Conservation (phyloP, 108 stramenopile genomes). For the Phaeodactylum tricornutum region DNA sequence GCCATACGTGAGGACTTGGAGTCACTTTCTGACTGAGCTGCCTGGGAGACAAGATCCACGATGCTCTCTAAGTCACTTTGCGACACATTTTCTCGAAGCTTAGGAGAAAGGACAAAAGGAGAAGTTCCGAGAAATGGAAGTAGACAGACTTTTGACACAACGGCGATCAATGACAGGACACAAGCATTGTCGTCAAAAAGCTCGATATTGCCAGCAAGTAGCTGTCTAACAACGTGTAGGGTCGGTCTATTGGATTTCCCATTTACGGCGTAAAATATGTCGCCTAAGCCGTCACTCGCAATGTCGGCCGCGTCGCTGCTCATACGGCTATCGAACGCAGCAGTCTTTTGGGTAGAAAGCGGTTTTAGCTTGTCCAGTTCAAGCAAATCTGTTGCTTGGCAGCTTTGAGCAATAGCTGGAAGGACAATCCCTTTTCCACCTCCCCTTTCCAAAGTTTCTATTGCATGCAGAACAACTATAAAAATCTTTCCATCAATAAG, state of each 20-base stretch:
- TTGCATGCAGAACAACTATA: conserved; percentile 19
- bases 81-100: conserved; percentile 3
- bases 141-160: conserved; percentile 12
- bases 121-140: conserved; percentile 19
- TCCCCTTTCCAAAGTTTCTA: conserved; percentile 52
- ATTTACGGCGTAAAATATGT: conserved; percentile 25
- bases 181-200: conserved; percentile 17
- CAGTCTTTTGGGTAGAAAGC: conserved; percentile 16
- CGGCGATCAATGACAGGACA: conserved; percentile 11
- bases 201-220: conserved; percentile 12
- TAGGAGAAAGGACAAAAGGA: conserved; percentile 10
- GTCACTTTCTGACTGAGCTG: background rate
- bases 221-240: conserved; percentile 11
- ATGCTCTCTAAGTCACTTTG: conserved; percentile 10
- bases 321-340: conserved; percentile 19
- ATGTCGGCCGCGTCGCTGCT: conserved; percentile 3
- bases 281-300: conserved; percentile 14
- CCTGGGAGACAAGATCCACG: conserved; percentile 6
- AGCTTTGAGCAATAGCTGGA: conserved; percentile 19
- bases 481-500: conserved; percentile 29
- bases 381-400: conserved; percentile 17
- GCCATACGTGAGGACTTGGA: conserved; percentile 14
- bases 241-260: conserved; percentile 9
- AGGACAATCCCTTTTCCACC: conserved; percentile 51
- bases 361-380: conserved; percentile 19